Conservation (phyloP, 2,329 filamentous ascomycete species). For the Magnaporthiopsis incrustans region DNA sequence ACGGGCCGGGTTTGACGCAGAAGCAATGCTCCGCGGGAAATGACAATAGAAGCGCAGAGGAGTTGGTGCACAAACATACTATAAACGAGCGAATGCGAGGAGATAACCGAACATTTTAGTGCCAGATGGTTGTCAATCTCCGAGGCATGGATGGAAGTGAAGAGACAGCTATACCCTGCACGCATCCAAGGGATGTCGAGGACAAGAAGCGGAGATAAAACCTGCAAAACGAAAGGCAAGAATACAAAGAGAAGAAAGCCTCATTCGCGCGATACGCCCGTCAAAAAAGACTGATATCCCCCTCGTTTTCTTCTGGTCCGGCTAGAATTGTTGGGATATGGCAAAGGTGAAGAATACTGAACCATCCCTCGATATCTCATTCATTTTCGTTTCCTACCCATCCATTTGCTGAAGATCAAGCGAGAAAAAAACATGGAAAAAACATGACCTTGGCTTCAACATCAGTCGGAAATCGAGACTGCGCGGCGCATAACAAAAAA, state of each 20-base stretch:
- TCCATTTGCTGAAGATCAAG: neutral
- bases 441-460: neutral
- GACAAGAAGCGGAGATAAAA: neutral
- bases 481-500: neutral
- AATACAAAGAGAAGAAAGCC: neutral
- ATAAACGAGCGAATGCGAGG: neutral
- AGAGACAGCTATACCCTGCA: neutral
- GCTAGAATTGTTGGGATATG: neutral
- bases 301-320: neutral
- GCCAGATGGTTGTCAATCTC: neutral
- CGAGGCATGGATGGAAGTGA: neutral
- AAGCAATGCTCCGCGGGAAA: too few species aligned
- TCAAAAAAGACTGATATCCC: neutral
- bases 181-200: neutral
- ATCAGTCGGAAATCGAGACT: neutral
- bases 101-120: neutral
- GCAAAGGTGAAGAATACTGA: neutral
- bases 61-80: too few species aligned
- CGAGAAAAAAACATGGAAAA: neutral
- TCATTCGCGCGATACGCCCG: neutral
- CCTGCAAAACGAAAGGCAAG: neutral
- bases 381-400: neutral
- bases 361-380: neutral
- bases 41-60: too few species aligned
- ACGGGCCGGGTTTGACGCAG: too few species aligned